Conservation (phyloP, 768 basidiomycete species). For the Pleurotus cornucopiae region DNA sequence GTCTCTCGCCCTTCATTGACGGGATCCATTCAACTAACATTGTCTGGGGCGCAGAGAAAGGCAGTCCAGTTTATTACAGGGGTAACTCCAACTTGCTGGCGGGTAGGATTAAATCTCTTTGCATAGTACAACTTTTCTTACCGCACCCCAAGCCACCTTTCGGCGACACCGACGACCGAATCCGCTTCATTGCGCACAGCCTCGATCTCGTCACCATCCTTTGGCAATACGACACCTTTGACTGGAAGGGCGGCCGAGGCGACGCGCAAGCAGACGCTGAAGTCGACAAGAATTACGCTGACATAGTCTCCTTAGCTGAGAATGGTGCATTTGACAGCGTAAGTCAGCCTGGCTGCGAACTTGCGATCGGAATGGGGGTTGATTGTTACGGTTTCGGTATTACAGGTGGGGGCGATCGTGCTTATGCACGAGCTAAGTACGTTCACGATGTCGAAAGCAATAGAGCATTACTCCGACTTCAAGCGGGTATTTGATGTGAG, state of each 20-base stretch:
- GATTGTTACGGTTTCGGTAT: background rate
- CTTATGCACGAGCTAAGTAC: conserved; percentile 58
- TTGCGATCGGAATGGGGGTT: background rate
- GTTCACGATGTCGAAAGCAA: conserved; percentile 57
- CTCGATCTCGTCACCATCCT: conserved; percentile 70
- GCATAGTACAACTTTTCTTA: background rate
- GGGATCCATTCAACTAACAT: no score
- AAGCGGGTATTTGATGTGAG: conserved; percentile 42
- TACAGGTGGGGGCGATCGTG: conserved; percentile 45
- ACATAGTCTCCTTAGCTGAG: conserved; percentile 42
- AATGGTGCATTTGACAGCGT: conserved; percentile 38
- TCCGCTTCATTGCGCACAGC: conserved; percentile 63
- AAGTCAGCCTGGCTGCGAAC: conserved; percentile 10
- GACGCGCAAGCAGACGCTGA: conserved; percentile 37
- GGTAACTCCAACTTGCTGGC: conserved; percentile 58
- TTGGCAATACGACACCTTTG: conserved; percentile 68
- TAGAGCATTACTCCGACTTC: conserved; percentile 45
- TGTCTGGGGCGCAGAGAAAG: conserved; percentile 32
- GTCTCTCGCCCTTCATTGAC: background rate
- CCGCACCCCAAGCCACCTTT: conserved; percentile 44
- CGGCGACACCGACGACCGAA: conserved; percentile 72
- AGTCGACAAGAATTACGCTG: conserved; percentile 51
- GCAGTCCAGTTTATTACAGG: conserved; percentile 51
- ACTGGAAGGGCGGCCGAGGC: conserved; percentile 59
- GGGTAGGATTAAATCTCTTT: conserved; percentile 28